Evolutionary conservation across 768 basidiomycete genomes (phyloP).

Genomic region (Russula brevipes): DNA sequence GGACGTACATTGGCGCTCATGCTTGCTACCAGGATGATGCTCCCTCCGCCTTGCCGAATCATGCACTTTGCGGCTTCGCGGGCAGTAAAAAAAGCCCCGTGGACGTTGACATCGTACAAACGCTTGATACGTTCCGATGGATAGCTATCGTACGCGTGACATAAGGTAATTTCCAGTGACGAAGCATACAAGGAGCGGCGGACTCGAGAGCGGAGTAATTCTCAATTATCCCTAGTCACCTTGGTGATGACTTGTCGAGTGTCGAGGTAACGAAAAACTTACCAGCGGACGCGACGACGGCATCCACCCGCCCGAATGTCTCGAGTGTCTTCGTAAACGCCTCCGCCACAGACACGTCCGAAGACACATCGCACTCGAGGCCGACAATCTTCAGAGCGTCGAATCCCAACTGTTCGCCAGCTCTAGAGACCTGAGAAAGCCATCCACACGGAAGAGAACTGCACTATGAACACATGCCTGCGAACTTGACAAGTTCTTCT

Average conservation of each 20-base stretch:
- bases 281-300: slow-evolving; percentile 88
- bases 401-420: slow-evolving; percentile 48
- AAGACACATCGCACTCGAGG: slow-evolving; percentile 82
- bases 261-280: slow-evolving; percentile 26
- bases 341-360: slow-evolving; percentile 70
- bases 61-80: slow-evolving; percentile 90
- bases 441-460: slow-evolving; percentile 13
- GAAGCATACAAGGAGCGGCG: slow-evolving; percentile 26
- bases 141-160: slow-evolving; percentile 46
- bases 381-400: slow-evolving; percentile 65
- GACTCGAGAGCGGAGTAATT: slow-evolving; percentile 85
- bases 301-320: slow-evolving; percentile 67
- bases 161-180: background rate
- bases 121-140: slow-evolving; percentile 79
- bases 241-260: background rate
- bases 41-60: slow-evolving; percentile 75
- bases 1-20: slow-evolving; percentile 82
- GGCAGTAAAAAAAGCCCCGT: slow-evolving; percentile 93
- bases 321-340: slow-evolving; percentile 63
- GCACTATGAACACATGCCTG: slow-evolving; percentile 40
- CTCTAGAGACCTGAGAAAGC: slow-evolving; percentile 38
- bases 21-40: slow-evolving; percentile 80
- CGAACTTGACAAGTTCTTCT: slow-evolving; percentile 53
- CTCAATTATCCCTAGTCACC: slow-evolving; percentile 66
- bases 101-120: slow-evolving; percentile 89